phyloP scores from a whole-genome alignment of 2,329 filamentous ascomycete species.

The Alternaria consortialis region DNA sequence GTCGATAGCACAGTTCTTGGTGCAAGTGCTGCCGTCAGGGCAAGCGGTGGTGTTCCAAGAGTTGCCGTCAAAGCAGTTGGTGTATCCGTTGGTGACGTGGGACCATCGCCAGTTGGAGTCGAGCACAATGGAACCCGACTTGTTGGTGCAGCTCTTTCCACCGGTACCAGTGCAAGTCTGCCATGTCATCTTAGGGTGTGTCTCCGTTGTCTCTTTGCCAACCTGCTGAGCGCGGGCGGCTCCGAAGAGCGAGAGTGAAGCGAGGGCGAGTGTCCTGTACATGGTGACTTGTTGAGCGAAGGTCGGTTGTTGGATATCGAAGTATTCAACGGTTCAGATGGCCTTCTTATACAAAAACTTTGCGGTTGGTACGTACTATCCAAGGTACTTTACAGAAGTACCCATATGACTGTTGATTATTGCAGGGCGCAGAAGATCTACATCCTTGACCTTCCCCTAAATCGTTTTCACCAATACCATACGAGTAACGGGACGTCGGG shows the following conservation, averaged over 20 bases:
- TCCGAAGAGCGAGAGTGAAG: slow-evolving; percentile 52
- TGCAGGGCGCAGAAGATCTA: slow-evolving; percentile 28
- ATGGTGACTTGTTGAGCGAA: slow-evolving; percentile 44
- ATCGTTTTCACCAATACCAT: slow-evolving; percentile 36
- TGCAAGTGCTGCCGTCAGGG: slow-evolving; percentile 50
- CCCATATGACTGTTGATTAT: slow-evolving; percentile 30
- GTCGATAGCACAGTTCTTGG: slow-evolving; percentile 54
- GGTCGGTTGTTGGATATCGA: slow-evolving; percentile 40
- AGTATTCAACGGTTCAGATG: slow-evolving; percentile 13
- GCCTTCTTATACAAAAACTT: slow-evolving; percentile 41
- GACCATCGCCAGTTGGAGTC: slow-evolving; percentile 63
- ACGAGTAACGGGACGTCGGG: slow-evolving; percentile 45
- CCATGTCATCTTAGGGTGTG: slow-evolving; percentile 53
- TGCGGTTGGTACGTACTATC: slow-evolving; percentile 12
- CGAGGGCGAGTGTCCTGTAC: slow-evolving; percentile 52
- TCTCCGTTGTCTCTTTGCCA: slow-evolving; percentile 53
- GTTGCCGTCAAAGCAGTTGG: slow-evolving; percentile 61
- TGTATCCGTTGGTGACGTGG: slow-evolving; percentile 55
- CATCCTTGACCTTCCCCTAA: slow-evolving; percentile 18
- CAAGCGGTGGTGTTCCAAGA: slow-evolving; percentile 54
- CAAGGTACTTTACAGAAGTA: slow-evolving; percentile 23
- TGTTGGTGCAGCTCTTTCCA: slow-evolving; percentile 50
- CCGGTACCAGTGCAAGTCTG: slow-evolving; percentile 53
- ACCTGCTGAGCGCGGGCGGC: slow-evolving; percentile 54
- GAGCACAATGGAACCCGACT: slow-evolving; percentile 51